Percentiles rank a stretch among this genome's conserved stretches.
Conservation (phyloP, 345 rosid species). For the Combretum micranthum region DNA sequence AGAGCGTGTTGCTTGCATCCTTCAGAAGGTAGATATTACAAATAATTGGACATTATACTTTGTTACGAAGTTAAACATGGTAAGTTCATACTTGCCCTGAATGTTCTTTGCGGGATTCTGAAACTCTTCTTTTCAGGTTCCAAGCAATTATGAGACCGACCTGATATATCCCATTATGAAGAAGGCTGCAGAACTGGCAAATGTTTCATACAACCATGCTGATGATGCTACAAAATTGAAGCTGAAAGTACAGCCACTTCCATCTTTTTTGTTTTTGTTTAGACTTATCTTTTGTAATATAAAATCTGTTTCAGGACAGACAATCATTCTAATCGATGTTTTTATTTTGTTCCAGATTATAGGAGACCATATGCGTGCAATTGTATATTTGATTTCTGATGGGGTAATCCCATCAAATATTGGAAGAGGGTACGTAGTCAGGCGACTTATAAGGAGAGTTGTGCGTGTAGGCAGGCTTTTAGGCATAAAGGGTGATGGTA, state of each 20-base stretch:
- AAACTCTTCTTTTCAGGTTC: constrained; percentile 47
- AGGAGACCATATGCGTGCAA: constrained; percentile 90
- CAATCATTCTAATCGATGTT: constrained; percentile 1
- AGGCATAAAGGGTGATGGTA: constrained; percentile 59
- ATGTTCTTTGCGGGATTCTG: constrained; percentile 4
- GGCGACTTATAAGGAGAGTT: constrained; percentile 86
- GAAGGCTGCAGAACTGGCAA: constrained; percentile 63
- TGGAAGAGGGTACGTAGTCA: constrained; percentile 91
- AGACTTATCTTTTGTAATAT: constrained; percentile 1
- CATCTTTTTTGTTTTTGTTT: neutral
- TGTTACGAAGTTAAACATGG: neutral
- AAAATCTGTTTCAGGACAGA: neutral
- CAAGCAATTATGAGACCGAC: constrained; percentile 94
- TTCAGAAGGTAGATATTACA: constrained; percentile 47
- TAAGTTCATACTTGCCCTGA: constrained; percentile 5
- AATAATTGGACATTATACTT: neutral
- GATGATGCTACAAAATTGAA: constrained; percentile 46
- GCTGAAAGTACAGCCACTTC: constrained; percentile 44
- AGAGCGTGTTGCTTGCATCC: constrained; percentile 89
- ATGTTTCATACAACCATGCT: constrained; percentile 51
- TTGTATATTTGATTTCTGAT: constrained; percentile 86
- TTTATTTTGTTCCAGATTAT: constrained; percentile 39
- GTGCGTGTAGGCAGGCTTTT: constrained; percentile 84
- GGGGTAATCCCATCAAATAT: constrained; percentile 90
- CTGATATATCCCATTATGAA: constrained; percentile 82